Percentiles rank a stretch among this genome's conserved stretches.
Evolutionary conservation across 305 asterid genomes (phyloP).

Genomic region (Solanum hybrid): DNA sequence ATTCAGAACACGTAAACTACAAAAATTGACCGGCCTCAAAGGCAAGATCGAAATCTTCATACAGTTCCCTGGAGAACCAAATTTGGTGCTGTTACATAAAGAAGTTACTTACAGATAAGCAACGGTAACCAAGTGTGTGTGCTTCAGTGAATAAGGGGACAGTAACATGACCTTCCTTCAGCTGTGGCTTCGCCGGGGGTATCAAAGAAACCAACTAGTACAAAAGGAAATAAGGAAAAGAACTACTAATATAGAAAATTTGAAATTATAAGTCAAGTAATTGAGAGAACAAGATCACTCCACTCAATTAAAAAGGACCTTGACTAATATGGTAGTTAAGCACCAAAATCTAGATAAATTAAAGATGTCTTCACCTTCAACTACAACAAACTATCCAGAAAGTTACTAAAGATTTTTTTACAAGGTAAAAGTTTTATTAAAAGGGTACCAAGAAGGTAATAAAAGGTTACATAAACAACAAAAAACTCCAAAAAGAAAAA

Average conservation of each 20-base stretch:
- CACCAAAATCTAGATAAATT: not conserved
- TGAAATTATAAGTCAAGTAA: not conserved
- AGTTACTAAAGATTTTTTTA: not conserved
- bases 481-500: not conserved
- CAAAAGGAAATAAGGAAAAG: not conserved
- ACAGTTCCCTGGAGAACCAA: not conserved
- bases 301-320: not conserved
- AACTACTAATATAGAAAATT: no score
- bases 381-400: not conserved
- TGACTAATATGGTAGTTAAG: not conserved
- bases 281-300: not conserved
- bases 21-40: not conserved
- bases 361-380: slow-evolving; percentile 1
- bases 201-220: not conserved
- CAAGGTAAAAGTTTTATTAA: not conserved
- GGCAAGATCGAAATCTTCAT: not conserved
- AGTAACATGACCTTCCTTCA: not conserved
- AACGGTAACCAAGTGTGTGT: not conserved
- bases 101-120: not conserved
- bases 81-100: not conserved
- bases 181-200: not conserved
- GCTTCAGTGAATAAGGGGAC: not conserved
- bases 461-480: not conserved
- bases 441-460: not conserved
- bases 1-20: not conserved